phyloP scores from a whole-genome alignment of 257 asterid genomes.

The Rubia yunnanensis region DNA sequence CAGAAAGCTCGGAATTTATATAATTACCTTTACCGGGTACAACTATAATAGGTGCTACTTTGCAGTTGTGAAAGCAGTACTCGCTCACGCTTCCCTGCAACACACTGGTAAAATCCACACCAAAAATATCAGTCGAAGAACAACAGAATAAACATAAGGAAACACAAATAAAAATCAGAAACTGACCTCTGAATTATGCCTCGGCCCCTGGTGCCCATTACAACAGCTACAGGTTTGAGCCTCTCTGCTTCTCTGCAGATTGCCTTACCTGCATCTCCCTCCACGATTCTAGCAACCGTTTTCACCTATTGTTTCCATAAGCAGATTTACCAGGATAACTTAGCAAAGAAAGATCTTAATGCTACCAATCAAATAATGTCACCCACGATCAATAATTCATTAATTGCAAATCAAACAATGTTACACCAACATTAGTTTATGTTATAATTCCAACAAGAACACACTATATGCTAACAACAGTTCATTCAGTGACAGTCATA shows the following conservation, averaged over 20 bases:
- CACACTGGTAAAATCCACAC: constrained; percentile 20
- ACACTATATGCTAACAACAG: no score
- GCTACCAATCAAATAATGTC: not conserved
- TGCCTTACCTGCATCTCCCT: constrained; percentile 89
- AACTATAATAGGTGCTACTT: constrained; percentile 32
- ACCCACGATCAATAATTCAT: not conserved
- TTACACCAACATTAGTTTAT: not conserved
- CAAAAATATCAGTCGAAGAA: not conserved
- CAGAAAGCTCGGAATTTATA: not conserved
- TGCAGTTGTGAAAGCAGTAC: constrained; percentile 39
- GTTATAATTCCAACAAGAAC: no score
- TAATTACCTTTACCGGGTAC: constrained; percentile 31
- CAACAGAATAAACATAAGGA: not conserved
- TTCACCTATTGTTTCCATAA: constrained; percentile 35
- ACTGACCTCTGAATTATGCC: constrained; percentile 61
- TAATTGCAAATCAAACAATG: not conserved
- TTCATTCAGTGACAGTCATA: no score
- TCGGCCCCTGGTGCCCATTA: constrained; percentile 86
- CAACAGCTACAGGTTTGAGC: constrained; percentile 84
- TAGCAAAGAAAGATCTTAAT: not conserved
- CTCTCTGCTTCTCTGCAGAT: constrained; percentile 91
- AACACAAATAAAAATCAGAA: not conserved
- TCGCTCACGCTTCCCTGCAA: constrained; percentile 38
- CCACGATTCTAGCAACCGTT: constrained; percentile 76
- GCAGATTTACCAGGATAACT: not conserved